Evolutionary conservation across 495 filamentous ascomycete genomes (phyloP), one percentile per base, ranked within the genome.

Genomic region (Podospora conica): DNA sequence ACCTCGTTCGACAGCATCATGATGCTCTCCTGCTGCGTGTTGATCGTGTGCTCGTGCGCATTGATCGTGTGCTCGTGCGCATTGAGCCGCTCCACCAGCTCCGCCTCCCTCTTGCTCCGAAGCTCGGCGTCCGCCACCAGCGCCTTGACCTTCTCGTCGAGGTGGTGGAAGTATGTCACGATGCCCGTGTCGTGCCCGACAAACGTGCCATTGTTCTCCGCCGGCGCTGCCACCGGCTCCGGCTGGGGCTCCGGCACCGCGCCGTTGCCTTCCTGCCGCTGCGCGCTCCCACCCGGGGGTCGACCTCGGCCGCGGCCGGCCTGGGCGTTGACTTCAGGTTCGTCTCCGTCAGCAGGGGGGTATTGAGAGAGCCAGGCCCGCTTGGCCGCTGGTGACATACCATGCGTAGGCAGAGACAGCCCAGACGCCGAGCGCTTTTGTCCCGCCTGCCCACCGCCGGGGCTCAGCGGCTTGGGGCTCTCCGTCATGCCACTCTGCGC

Each of bases 381-480:
- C 68, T 73, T 70, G 55, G 74, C 70, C 60, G 68, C 65, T 64
- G 58, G 66, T 67, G 74, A 74, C 70, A 70, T 75, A 68, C 72
- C 71, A 66, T 78, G 76, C 56, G 78, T 70, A 65, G 76, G 75
- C 60, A 80, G 71, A 55, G 78, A 76, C 63, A 80, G 73, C 56
- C 65, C 74, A 61, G 79, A 66, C 63, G 69, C 73, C 31, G 69
- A 60, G 77, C 48, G 79, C 64, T 86, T 85, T 55, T 87, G 84
- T 29, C 83, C 81, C 8, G 85, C 80, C 58, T 87, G 84, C 54
- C 83, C 77, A 21, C 85, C 85, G 69, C 85, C 86, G 4, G 93
- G 93, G 33, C 92, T 96, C 31, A 96, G 80, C 4, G 93, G 91
- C 72, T 91, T 94, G 0, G 92, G 91, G 68, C 90, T 94, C 73